Base-by-base conservation (phyloP, 805 yeast genomes). In the Dipodascopsis uninucleata region DNA sequence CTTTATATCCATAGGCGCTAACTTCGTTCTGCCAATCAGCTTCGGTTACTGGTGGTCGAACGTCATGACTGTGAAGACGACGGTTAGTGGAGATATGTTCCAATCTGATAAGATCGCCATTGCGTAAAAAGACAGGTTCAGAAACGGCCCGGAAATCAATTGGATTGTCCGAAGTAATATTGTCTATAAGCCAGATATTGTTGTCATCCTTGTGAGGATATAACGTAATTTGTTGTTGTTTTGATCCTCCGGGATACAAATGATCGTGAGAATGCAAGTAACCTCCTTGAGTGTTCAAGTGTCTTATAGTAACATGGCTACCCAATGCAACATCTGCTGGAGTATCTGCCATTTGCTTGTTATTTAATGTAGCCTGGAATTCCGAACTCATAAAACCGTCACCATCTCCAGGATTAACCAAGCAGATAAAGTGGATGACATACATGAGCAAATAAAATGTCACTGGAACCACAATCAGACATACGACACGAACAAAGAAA, bases 11-110 rank as follows among this genome's bases (percentile, higher is more conserved):
- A 45, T 78, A 69, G 52, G 86, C 79, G 22, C 85, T 75, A 1
- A 88, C 95, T 64, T 88, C 95, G 53, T 75, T 76, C 60, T 88
- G 82, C 64, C 90, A 89, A 45, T 93, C 97, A 59, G 86, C 93
- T 60, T 86, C 95, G 7, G 90, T 77, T 22, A 88, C 77, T 7
- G 96, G 96, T 2, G 97, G 96, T 49, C 89, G 78, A 39, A 75
- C 69, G 49, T 85, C 84, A 52, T 74, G 79, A 18, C 87, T 83
- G 53, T 80, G 80, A 41, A 93, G 65, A 36, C 84, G 77, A 51
- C 78, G 78, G 12, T 81, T 76, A 0, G 97, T 83, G 1, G 57
- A 49, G 46, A 72, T 71, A 62, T 93, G 97, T 68, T 76, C 78
- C n/a, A 93, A 62, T 47, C 82, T 72, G 17, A 90, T 67, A 10